A percentile compares a stretch with the other conserved stretches of the same genome.
phyloP scores from a whole-genome alignment of 108 stramenopile species.

The Aurantiochytrium sp. region DNA sequence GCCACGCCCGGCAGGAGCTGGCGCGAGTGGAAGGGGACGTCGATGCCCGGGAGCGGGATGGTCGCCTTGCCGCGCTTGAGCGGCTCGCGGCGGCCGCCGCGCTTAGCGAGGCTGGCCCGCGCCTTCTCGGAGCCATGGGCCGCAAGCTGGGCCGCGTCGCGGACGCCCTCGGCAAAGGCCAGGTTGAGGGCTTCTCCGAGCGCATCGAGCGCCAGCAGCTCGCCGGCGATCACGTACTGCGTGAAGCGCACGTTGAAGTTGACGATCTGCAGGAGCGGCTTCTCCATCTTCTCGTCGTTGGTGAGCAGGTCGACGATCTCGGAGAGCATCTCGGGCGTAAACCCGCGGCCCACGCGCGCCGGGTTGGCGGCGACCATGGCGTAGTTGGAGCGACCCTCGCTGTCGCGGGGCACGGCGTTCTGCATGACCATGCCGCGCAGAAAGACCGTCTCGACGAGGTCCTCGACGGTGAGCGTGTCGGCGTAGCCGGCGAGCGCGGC shows the following conservation, averaged over 20 bases:
- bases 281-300: neutral
- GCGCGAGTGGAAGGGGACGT: constrained; percentile 39
- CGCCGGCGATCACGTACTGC: constrained; percentile 33
- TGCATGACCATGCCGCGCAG: constrained; percentile 35
- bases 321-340: neutral
- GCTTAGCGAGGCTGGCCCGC: neutral
- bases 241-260: constrained; percentile 26
- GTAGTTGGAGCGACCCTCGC: constrained; percentile 8
- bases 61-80: constrained; percentile 32
- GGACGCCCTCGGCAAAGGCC: neutral
- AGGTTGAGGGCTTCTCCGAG: neutral
- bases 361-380: constrained; percentile 36
- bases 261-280: constrained; percentile 33
- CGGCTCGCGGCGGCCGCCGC: neutral
- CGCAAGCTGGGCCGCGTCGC: neutral
- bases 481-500: constrained; percentile 22
- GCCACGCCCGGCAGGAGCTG: neutral
- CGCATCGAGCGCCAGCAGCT: neutral
- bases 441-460: constrained; percentile 31
- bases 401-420: constrained; percentile 33
- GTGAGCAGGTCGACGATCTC: neutral
- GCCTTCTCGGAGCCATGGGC: neutral
- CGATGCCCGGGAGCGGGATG: constrained; percentile 35
- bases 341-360: neutral
- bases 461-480: neutral